These are phyloP conservation scores for Ascochyta koolunga DNA, from an alignment of 2,329 filamentous ascomycete species.

Conservation along the genomic window DNA sequence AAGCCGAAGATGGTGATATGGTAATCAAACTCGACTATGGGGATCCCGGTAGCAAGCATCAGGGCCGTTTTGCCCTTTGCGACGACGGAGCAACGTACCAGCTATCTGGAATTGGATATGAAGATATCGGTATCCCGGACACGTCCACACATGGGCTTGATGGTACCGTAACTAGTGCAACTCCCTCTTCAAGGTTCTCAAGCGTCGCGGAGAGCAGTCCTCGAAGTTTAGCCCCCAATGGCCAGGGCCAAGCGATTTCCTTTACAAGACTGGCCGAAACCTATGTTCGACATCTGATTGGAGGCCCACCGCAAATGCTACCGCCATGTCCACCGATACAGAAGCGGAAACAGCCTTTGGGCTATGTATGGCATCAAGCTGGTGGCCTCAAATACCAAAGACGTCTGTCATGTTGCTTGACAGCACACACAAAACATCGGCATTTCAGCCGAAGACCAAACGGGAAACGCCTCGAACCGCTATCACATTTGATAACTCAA, in stretches of 20 bases:
- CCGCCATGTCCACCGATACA: constrained; percentile 6
- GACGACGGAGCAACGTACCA: constrained; percentile 2
- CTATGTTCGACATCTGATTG: constrained; percentile 30
- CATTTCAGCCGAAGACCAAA: constrained; percentile 4
- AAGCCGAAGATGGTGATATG: constrained; percentile 36
- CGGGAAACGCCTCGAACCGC: not conserved
- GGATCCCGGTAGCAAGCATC: constrained; percentile 17
- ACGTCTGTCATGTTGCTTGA: not conserved
- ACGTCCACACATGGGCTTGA: not conserved
- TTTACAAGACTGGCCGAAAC: constrained; percentile 28
- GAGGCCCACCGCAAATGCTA: constrained; percentile 19
- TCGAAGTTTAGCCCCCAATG: not conserved
- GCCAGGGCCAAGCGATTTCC: constrained; percentile 17
- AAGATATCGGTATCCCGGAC: not conserved
- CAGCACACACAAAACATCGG: constrained; percentile 13
- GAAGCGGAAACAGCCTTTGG: constrained; percentile 1
- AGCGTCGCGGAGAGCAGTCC: not conserved
- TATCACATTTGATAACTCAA: constrained; percentile 1
- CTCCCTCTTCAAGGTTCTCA: not conserved
- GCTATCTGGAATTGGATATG: not conserved
- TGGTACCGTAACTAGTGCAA: not conserved
- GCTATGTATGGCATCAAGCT: constrained; percentile 19
- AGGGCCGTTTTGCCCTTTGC: constrained; percentile 15
- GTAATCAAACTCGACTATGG: constrained; percentile 39
- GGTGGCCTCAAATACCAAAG: constrained; percentile 20